Base-by-base conservation (phyloP, 495 filamentous ascomycete species). In the Podospora pseudocomata region DNA sequence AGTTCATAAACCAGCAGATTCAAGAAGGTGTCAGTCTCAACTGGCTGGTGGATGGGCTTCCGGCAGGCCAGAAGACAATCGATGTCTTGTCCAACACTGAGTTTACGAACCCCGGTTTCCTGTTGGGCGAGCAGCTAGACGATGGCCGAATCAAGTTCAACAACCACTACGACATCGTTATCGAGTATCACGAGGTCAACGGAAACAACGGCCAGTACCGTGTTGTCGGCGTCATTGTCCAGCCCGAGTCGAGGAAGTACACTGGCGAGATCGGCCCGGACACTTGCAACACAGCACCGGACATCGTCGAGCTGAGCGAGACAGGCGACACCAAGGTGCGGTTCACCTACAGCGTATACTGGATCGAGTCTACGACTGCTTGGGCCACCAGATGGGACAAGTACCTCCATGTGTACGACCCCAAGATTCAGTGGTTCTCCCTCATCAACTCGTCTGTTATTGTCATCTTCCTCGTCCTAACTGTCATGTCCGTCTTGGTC, bases 351-450 rank as follows among this genome's bases (percentile, higher is more conserved):
- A 91, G 89, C 74, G 92, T 98, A 15, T 90, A 87, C 76, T 99
- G 95, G 95, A 82, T 80, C 30, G 84, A 85, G 56, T 96, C 92
- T 2, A 64, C 80, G 0, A 97, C 93, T 2, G 89, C 89, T 0
- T 99, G 96, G 91, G 95, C 95, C 34, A 98, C 96, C 19, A 86
- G 95, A 67, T 97, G 94, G 94, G 95, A 99, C 81, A 96, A 95
- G 77, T 99, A 97, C 75, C 84, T 98, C 28, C 93, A 97, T 73
- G 94, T 98, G 23, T 93, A 91, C 71, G 92, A 97, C 79, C 93
- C 95, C 55, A 92, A 91, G 80, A 98, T 99, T 73, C 95, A 98
- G 77, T 99, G 95, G 95, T 95, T 97, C 79, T 97, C 92, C 13
- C 86, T 99, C 53, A 89, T 97, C 83, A 97, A 95, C 78, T 96